Evolutionary conservation across 2,329 filamentous ascomycete species (phyloP).

Genomic region (Exophiala sp.): DNA sequence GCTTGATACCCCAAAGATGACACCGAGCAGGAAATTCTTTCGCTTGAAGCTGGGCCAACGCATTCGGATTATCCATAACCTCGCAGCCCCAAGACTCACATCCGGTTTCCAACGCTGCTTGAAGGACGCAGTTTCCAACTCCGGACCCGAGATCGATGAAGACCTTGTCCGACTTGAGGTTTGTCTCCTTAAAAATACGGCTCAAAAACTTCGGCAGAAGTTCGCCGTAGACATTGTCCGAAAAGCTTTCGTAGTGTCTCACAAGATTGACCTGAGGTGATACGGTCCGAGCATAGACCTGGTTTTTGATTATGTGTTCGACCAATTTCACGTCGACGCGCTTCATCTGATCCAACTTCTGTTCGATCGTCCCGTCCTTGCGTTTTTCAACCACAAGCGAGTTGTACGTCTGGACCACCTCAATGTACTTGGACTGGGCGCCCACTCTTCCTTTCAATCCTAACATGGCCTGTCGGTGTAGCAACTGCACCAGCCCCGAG

Average conservation of each 20-base stretch:
- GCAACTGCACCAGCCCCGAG: conserved; percentile 57
- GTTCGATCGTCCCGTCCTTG: conserved; percentile 63
- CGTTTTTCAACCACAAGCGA: conserved; percentile 59
- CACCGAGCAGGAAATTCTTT: conserved; percentile 80
- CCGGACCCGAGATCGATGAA: conserved; percentile 95
- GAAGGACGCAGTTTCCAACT: conserved; percentile 90
- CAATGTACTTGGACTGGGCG: conserved; percentile 60
- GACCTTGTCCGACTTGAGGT: conserved; percentile 72
- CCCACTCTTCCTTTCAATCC: conserved; percentile 43
- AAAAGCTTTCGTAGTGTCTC: conserved; percentile 79
- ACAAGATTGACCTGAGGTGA: conserved; percentile 81
- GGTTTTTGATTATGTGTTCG: conserved; percentile 67
- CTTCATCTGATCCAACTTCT: conserved; percentile 63
- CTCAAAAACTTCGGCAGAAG: conserved; percentile 78
- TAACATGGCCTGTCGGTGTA: conserved; percentile 67
- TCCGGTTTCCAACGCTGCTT: conserved; percentile 86
- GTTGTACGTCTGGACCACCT: conserved; percentile 73
- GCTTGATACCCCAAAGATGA: conserved; percentile 77
- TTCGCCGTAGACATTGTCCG: conserved; percentile 92
- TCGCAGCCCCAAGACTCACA: conserved; percentile 96
- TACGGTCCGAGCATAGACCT: conserved; percentile 88
- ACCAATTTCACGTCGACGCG: conserved; percentile 66
- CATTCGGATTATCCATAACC: conserved; percentile 86
- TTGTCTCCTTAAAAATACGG: conserved; percentile 70
- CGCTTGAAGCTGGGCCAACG: conserved; percentile 71